These are phyloP conservation scores for Aspergillus sp. DNA, from an alignment of 2,329 filamentous ascomycete species.

Conservation along the genomic window DNA sequence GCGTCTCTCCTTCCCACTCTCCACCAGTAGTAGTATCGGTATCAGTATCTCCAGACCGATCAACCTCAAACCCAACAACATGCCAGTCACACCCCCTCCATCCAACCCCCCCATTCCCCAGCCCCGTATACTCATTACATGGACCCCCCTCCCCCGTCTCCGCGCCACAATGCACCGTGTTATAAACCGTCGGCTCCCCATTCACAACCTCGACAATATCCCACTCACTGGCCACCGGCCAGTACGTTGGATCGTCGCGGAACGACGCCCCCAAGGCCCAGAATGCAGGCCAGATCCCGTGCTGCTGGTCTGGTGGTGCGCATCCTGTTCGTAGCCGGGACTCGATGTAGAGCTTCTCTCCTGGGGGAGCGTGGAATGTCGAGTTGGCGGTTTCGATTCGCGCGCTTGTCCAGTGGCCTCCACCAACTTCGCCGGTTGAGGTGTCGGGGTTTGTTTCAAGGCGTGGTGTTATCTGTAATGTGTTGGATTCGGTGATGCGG, in stretches of 20 bases:
- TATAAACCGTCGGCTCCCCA: background rate
- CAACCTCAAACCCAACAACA: conserved; percentile 12
- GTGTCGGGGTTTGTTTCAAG: background rate
- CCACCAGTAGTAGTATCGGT: too few species aligned
- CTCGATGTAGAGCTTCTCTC: conserved; percentile 8
- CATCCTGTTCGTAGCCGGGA: conserved; percentile 1
- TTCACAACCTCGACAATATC: conserved; percentile 11
- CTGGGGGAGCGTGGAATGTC: background rate
- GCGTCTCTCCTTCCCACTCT: background rate
- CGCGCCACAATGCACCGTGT: conserved; percentile 4
- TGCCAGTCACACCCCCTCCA: conserved; percentile 9
- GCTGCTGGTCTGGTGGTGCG: background rate
- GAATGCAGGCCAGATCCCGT: conserved; percentile 12
- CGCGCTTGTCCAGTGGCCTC: conserved; percentile 3
- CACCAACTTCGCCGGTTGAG: background rate
- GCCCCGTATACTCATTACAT: conserved; percentile 7
- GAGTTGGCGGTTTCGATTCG: conserved; percentile 9
- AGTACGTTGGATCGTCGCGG: conserved; percentile 1
- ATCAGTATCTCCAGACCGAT: background rate
- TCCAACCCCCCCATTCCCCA: conserved; percentile 3
- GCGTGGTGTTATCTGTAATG: conserved; percentile 1
- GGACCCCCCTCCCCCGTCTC: conserved; percentile 1
- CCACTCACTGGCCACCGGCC: conserved; percentile 6
- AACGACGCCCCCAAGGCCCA: conserved; percentile 7
- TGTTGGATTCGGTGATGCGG: background rate